Conservation (phyloP, 2,329 filamentous ascomycete species). For the Cladosporium austrohemisphaericum region DNA sequence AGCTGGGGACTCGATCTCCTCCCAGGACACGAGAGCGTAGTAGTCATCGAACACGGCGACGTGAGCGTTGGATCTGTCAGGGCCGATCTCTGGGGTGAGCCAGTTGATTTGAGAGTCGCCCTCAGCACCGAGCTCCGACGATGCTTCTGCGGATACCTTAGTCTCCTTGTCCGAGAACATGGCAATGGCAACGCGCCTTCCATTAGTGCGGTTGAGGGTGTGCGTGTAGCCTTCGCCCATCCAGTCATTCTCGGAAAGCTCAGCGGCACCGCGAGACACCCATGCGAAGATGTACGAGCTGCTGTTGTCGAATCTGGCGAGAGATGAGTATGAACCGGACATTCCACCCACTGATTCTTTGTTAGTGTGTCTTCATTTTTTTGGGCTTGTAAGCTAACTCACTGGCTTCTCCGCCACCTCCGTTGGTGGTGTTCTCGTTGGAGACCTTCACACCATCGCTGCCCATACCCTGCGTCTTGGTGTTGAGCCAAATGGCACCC, state of each 20-base stretch:
- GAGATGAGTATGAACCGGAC: constrained; percentile 58
- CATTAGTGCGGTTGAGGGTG: constrained; percentile 51
- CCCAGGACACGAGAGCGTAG: constrained; percentile 57
- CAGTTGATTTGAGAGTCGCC: constrained; percentile 60
- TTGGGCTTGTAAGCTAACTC: not conserved
- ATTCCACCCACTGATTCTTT: constrained; percentile 52
- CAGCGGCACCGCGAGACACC: constrained; percentile 57
- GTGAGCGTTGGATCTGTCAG: constrained; percentile 58
- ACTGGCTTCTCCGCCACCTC: constrained; percentile 51
- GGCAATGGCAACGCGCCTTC: constrained; percentile 58
- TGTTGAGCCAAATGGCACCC: constrained; percentile 63
- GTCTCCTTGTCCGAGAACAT: constrained; percentile 57
- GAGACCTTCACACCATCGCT: constrained; percentile 55
- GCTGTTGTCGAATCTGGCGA: constrained; percentile 52
- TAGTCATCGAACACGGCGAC: constrained; percentile 52
- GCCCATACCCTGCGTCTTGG: constrained; percentile 54
- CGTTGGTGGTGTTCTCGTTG: constrained; percentile 61
- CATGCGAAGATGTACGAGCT: constrained; percentile 59
- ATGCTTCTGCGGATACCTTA: constrained; percentile 51
- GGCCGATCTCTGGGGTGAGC: constrained; percentile 47
- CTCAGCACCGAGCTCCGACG: constrained; percentile 50
- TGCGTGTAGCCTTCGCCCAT: constrained; percentile 56
- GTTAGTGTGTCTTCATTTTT: too few species aligned
- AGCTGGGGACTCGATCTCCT: constrained; percentile 54
- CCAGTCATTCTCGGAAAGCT: constrained; percentile 55